Evolutionary conservation across 306 rosid species (phyloP), one percentile per base, ranked within the genome.

Genomic region (Rosa chinensis): DNA sequence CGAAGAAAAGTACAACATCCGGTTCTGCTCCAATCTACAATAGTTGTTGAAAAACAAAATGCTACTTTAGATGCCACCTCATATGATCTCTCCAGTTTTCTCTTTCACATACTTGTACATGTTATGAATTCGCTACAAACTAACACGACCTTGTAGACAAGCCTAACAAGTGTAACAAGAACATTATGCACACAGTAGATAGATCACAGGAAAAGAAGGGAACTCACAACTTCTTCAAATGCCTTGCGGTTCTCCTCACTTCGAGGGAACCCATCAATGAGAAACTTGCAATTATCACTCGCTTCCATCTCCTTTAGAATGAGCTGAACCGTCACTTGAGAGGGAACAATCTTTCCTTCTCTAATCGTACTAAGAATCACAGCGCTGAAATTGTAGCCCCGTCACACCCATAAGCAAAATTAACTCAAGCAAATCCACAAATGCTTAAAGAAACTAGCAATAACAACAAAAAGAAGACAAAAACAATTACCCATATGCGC

Each of bases 191-290:
- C 37, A 45, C 42, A 50, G 42, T 28, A 23, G 2, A 66, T 47
- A 52, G 10, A 75, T 2, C 42, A 64, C 52, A 76, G 59, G 74
- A 66, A 75, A 68, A 82, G 83, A 79, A 50, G 40, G 78, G 81
- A 81, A 93, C 97, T 91, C 86, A 91, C 98, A 70, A 89, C 90
- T 80, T 63, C 32, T 82, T 93, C 98, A 67, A 93, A 93, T 66
- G 99, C 94, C 56, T 72, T 56, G 77, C 99, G 97, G 73, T 93
- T 95, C 84, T 95, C 96, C 88, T 95, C 96, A 0, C 89, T 82
- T 83, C 96, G 86, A 50, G 99, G 99, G 90, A 95, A 95, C 69
- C 98, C 99, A 81, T 93, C 99, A 77, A 95, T 90, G 66, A 95
- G 93, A 86, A 95, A 88, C 73, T 88, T 93, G 37, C 73, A 72